Conservation (phyloP, 2,329 filamentous ascomycete species). For the Keithomyces neogunnii region DNA sequence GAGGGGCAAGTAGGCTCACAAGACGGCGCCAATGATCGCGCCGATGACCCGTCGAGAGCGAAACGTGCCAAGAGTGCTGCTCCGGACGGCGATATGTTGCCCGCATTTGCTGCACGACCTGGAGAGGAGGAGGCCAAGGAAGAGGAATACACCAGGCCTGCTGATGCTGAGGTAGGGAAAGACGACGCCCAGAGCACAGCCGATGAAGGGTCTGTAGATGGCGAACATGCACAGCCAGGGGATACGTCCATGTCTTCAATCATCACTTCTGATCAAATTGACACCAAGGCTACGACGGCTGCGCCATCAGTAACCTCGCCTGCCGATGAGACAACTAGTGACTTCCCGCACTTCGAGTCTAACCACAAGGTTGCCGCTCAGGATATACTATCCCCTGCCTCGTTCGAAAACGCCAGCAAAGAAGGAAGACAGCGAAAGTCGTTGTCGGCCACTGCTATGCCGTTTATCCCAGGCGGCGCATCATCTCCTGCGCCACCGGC, state of each 20-base stretch:
- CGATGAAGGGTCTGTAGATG: constrained; percentile 26
- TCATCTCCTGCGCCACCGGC: constrained; percentile 14
- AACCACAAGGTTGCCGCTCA: constrained; percentile 38
- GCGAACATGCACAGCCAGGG: constrained; percentile 31
- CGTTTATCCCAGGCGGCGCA: constrained; percentile 49
- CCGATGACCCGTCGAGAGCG: constrained; percentile 56
- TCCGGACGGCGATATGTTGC: constrained; percentile 63
- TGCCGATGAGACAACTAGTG: constrained; percentile 37
- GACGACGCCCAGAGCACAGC: constrained; percentile 15
- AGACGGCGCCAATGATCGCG: constrained; percentile 44
- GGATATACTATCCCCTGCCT: constrained; percentile 43
- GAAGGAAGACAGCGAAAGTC: constrained; percentile 40
- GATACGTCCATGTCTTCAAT: constrained; percentile 49
- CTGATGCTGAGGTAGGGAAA: constrained; percentile 7
- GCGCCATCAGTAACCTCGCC: constrained; percentile 46
- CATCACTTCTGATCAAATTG: constrained; percentile 42
- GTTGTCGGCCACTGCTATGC: constrained; percentile 57
- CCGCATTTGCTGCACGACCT: constrained; percentile 59
- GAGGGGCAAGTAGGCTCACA: constrained; percentile 14
- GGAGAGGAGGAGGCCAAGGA: constrained; percentile 11
- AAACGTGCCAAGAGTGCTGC: constrained; percentile 65
- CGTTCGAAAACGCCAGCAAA: constrained; percentile 34
- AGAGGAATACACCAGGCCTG: constrained; percentile 8
- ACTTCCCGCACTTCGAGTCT: constrained; percentile 51
- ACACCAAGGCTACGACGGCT: constrained; percentile 43